Evolutionary conservation across 108 stramenopile species (phyloP), one percentile per base, ranked within the genome.

Genomic region (Skeletonema tropicum): DNA sequence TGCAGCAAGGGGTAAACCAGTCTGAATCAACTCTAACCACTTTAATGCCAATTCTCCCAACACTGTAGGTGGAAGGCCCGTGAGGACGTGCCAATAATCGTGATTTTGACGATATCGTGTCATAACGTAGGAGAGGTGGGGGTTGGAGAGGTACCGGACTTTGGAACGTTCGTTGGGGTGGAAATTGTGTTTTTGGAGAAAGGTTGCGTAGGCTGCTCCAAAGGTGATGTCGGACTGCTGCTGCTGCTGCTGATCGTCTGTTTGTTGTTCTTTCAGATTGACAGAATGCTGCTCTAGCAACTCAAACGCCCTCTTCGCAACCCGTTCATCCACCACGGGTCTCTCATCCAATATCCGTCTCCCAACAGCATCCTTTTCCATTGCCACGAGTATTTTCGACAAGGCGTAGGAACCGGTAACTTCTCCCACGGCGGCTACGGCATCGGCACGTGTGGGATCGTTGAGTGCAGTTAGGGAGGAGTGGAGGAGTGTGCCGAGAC

Each of bases 31-130:
- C 76, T 99, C 99, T 45, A 98, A 75, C 93, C 94, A 97, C 80
- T 99, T 99, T 49, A 98, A 79, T 38, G 92, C 98, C 74, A 98
- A 67, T 85, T 99, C 99, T 31, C 97, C 99, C 52, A 90, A 52
- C 0, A 98, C 96, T 2, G 96, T 97, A 26, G 98, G 97, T 30
- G 99, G 99, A 46, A 99, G 71, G 15, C 88, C 94, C 13, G 90
- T 95, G 32, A 99, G 69, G 26, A 90, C 93, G 85, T 99, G 99
- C 90, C 90, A 97, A 74, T 89, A 94, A 75, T 99, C 99, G 75
- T 99, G 99, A 29, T 75, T 85, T 77, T 91, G 97, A 48, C 99
- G 89, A 80, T 98, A 98, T 23, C 98, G 88, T 38, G 89, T 80
- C 96, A 98, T 94, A 6, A 98, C 86, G 75, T 97, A 99, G 14